phyloP scores from a whole-genome alignment of 2,329 filamentous ascomycete genomes.

The Alternaria brassicae region DNA sequence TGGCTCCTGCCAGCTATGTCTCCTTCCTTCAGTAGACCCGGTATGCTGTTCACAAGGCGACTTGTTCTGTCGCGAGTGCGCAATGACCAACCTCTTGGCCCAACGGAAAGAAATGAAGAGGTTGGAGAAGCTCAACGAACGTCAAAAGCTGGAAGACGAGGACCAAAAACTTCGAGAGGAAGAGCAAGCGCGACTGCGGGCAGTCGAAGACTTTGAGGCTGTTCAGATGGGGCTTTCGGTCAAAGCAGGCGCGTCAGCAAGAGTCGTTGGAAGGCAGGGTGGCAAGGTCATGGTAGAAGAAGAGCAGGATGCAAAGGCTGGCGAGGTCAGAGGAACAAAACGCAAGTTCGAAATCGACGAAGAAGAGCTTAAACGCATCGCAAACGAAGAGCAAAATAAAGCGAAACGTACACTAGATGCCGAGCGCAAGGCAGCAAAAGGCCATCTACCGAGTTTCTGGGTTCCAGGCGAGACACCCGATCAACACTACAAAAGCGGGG shows the following conservation, averaged over 20 bases:
- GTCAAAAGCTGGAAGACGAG: slow-evolving; percentile 66
- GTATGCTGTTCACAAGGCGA: slow-evolving; percentile 82
- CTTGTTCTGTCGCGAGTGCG: slow-evolving; percentile 95
- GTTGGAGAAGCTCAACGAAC: slow-evolving; percentile 70
- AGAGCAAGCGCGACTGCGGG: slow-evolving; percentile 72
- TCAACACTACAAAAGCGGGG: slow-evolving; percentile 54
- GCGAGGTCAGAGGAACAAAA: slow-evolving; percentile 61
- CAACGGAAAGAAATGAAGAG: slow-evolving; percentile 93
- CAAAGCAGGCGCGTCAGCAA: slow-evolving; percentile 46
- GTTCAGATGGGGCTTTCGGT: slow-evolving; percentile 71
- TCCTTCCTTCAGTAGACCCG: slow-evolving; percentile 79
- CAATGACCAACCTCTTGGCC: slow-evolving; percentile 85
- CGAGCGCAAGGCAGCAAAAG: slow-evolving; percentile 71
- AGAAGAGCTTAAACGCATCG: slow-evolving; percentile 75
- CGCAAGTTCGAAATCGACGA: slow-evolving; percentile 83
- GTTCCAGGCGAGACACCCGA: slow-evolving; percentile 81
- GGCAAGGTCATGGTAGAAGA: slow-evolving; percentile 56
- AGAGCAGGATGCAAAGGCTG: slow-evolving; percentile 38
- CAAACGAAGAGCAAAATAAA: slow-evolving; percentile 71
- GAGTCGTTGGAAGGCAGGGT: slow-evolving; percentile 51
- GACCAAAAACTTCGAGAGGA: slow-evolving; percentile 68
- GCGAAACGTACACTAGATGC: slow-evolving; percentile 73
- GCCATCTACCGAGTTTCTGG: slow-evolving; percentile 87
- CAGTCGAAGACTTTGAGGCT: slow-evolving; percentile 82
- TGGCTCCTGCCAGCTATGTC: slow-evolving; percentile 85